Evolutionary conservation across 2,329 filamentous ascomycete species (phyloP), one percentile per base, ranked within the genome.

Genomic region (Penicillium freii): DNA sequence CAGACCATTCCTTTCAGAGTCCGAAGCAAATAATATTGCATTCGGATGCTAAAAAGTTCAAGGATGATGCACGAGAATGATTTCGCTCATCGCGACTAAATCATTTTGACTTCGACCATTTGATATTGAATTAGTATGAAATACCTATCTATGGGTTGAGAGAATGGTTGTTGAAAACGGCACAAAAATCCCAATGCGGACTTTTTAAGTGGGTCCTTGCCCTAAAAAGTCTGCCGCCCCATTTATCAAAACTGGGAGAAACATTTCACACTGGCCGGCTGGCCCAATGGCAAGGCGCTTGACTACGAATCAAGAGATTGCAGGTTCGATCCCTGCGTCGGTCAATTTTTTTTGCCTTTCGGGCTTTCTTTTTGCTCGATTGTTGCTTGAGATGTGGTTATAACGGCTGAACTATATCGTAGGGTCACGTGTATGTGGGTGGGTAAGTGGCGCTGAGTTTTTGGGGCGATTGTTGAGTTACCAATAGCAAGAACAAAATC

Each of bases 301-400:
- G 77, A 79, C 77, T 79, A 78, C 77, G 77, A 77, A 78, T 79
- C 77, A 78, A 77, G 74, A 78, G 77, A 78, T 78, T 79, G 75
- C 73, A 77, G 76, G 77, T 78, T 78, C 76, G 75, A 78, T 49
- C 65, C 71, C 71, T 72, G 70, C 71, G 71, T 73, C 67, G 31
- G 45, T 47, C 45, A 47, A 23, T 34, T 0, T 23, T 47, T 47
- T 47, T 47, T 34, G 19, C 7, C 10, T 4, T 33, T 4, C 13
- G 33, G 29, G 13, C 19, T 21, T 46, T 33, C 29, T 17, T 47
- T 34, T 47, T 47, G 31, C 29, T 11, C 2, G 8, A 17, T 17
- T 47, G 29, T 34, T 47, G 44, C 2, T 9, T 15, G 1, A 7
- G 9, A 25, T 23, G 5, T 21, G 25, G 29, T 6, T 33, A 33